Percentiles rank a stretch among this genome's conserved stretches.
Evolutionary conservation across 202 grass and related monocot species (phyloP).

Genomic region (Zoysia matrella): DNA sequence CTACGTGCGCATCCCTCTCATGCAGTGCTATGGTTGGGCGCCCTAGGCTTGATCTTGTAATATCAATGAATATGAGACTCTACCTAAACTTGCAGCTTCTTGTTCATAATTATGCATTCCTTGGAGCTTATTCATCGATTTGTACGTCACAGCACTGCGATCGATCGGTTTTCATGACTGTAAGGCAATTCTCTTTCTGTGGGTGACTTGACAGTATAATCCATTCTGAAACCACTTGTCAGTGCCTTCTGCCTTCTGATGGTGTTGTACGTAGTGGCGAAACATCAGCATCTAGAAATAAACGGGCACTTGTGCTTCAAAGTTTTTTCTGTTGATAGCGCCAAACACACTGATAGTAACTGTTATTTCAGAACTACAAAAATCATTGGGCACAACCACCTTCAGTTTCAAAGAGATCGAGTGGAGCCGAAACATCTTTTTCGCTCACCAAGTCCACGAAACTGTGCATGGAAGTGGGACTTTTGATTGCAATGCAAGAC

Average conservation of each 20-base stretch:
- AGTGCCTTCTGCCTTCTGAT: constrained; percentile 31
- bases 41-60: constrained; percentile 40
- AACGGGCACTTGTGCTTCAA: neutral
- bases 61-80: constrained; percentile 18
- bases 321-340: neutral
- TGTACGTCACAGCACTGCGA: neutral
- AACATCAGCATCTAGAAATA: constrained; percentile 29
- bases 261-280: neutral
- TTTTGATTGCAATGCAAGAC: constrained; percentile 26
- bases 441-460: neutral
- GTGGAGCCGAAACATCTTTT: neutral
- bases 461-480: neutral
- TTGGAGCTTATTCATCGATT: constrained; percentile 41
- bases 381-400: neutral
- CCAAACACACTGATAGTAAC: no score
- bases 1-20: constrained; percentile 31
- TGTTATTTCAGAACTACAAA: neutral
- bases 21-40: constrained; percentile 45
- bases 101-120: neutral
- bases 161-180: no score
- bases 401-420: neutral
- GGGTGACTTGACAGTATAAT: constrained; percentile 14
- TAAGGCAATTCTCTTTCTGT: constrained; percentile 7
- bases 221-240: constrained; percentile 36
- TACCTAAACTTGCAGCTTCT: constrained; percentile 56